Evolutionary conservation across 225 moss, liverwort and hornwort species (phyloP), one percentile per base, ranked within the genome.

Genomic region (Bryoerythrophyllum caledonicum): DNA sequence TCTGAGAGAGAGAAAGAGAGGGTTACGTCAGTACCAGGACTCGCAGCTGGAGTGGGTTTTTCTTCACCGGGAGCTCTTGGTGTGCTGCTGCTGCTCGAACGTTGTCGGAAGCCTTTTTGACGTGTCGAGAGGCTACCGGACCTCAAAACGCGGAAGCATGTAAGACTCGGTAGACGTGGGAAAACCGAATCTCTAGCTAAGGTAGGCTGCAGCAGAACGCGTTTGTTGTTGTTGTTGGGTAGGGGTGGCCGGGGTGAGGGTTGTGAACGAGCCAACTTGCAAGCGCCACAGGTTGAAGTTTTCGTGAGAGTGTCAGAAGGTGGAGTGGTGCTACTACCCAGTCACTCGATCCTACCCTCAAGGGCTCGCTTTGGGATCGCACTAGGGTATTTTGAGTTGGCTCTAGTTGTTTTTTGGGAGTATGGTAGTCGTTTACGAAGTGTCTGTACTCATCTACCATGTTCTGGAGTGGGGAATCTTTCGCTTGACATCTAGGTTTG

Each of bases 21-120:
- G 6, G 48, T 49, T 19, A 6, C 48, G 48, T 49, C 19, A 1
- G 6, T 49, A 19, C 48, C 17, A 19, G 17, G 28, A 28, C 15
- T 27, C 28, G 27, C 59, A 59, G 59, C 28, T 59, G 59, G 27
- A 26, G 57, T 24, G 8, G 4, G 15, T 4, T 25, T 8, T 13
- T 41, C 28, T 64, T 64, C 6, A 14, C 32, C 63, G 5, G 21
- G 21, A 14, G 12, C 37, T 23, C 1, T 12, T 15, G 41, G 14
- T 64, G 63, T 61, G 34, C 32, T 34, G 24, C 21, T 12, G 58
- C 41, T 66, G 51, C 52, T 52, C n/a, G 37, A 10, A 8, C 54
- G 82, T 74, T 82, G 78, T 78, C 70, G 78, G 78, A 65, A 70
- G 0, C 41, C 68, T 37, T 34, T 82, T 64, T 15, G 76, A 82